Conservation (phyloP, 225 moss, liverwort and hornwort species). For the Ulota crispa region DNA sequence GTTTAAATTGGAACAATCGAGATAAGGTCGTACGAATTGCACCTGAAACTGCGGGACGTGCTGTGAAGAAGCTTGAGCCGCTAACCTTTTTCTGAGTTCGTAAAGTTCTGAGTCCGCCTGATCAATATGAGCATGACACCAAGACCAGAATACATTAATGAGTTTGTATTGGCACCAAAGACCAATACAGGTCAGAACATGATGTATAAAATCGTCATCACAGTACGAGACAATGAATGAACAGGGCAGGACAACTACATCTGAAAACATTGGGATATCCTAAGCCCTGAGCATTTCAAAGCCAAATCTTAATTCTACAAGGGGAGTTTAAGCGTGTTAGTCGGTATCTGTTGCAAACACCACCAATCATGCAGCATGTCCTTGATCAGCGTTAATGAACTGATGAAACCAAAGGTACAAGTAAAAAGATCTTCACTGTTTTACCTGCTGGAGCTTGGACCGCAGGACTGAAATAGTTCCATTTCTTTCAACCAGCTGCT, state of each 20-base stretch:
- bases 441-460: conserved; percentile 69
- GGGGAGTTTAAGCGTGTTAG: background rate
- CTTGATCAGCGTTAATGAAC: background rate
- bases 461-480: conserved; percentile 68
- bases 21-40: background rate
- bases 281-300: background rate
- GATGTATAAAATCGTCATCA: background rate
- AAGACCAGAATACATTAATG: conserved; percentile 22
- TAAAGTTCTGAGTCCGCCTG: conserved; percentile 85
- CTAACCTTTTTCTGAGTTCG: conserved; percentile 54
- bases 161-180: background rate
- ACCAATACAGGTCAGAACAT: background rate
- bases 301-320: background rate
- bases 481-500: conserved; percentile 63
- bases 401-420: background rate
- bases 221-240: background rate
- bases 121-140: conserved; percentile 25
- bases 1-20: background rate
- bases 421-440: background rate
- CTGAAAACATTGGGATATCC: conserved; percentile 8
- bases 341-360: background rate
- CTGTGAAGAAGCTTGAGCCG: conserved; percentile 54
- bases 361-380: background rate
- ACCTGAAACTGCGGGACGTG: conserved; percentile 66
- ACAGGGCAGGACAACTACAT: background rate